Evolutionary conservation across 73 alveolate genomes (phyloP), one percentile per base, ranked within the genome.

Genomic region (Loxodes magnus): DNA sequence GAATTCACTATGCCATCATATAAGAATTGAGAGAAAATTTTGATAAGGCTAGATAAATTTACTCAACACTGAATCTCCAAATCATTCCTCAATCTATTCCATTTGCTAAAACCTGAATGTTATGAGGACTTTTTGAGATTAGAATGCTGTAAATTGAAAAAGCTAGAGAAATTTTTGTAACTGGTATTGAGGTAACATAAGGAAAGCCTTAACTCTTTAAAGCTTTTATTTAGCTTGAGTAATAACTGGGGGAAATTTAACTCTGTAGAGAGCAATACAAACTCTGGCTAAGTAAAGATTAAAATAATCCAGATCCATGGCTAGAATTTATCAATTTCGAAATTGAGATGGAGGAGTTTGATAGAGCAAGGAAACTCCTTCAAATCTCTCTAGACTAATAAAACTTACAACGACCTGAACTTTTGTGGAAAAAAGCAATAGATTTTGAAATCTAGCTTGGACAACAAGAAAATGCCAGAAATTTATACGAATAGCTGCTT

Each of bases 1-100:
- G 97, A 97, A 72, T 88, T 19, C 81, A 85, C 67, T 92, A 88
- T 82, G 99, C 99, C 3, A 67, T 87, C 52, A 88, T 77, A 69
- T 97, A 92, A 60, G 99, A 92, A 70, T 48, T 70, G 15, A 55
- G 92, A 12, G 48, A 62, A 20, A 74, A 71, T 55, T 35, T 64
- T 12, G 77, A 68, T 49, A 82, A 72, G 20, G 84, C 97, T n/a
- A 66, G 69, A 26, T 69, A 72, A 48, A 78, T 91, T 4, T 92
- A 88, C 74, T 87, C 84, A 74, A 77, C 86, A 51, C 62, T 73
- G 5, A 63, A 83, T 23, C 56, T 70, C 33, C 22, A 85, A 35
- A 80, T 92, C 23, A 97, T 97, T n/a, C 97, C 84, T 64, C 58
- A 77, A 41, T 51, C 48, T 30, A 88, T 88, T 42, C 79, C 95